Evolutionary conservation across 2,329 filamentous ascomycete genomes (phyloP).

Genomic region (Aspergillus quadrilineatus): DNA sequence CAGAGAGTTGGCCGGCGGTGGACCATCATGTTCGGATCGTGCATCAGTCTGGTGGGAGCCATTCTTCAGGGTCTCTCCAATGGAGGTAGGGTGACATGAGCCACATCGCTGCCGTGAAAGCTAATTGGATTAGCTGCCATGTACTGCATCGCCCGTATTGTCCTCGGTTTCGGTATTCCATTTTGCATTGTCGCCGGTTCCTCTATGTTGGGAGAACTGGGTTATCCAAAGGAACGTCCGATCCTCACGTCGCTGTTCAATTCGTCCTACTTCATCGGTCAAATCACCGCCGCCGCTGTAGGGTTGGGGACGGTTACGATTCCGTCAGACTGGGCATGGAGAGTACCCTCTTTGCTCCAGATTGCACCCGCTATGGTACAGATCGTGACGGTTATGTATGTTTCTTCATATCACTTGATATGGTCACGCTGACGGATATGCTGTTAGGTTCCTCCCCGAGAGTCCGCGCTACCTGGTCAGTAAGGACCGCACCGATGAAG

Average conservation of each 20-base stretch:
- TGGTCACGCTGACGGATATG: background rate
- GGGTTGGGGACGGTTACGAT: slow-evolving; percentile 35
- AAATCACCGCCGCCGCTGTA: slow-evolving; percentile 29
- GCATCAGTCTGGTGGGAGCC: slow-evolving; percentile 57
- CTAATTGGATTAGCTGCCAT: slow-evolving; percentile 47
- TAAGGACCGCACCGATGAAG: slow-evolving; percentile 29
- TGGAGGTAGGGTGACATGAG: slow-evolving; percentile 36
- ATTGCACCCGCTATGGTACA: slow-evolving; percentile 29
- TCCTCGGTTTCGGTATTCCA: slow-evolving; percentile 63
- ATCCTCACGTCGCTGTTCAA: slow-evolving; percentile 63
- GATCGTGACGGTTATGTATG: slow-evolving; percentile 25
- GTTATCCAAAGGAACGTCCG: slow-evolving; percentile 60
- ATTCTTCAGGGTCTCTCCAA: slow-evolving; percentile 56
- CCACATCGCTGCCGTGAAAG: background rate
- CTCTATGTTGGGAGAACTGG: slow-evolving; percentile 60
- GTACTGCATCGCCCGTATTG: slow-evolving; percentile 60
- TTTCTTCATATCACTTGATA: background rate
- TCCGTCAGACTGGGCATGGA: slow-evolving; percentile 45
- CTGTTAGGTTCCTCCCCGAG: slow-evolving; percentile 27
- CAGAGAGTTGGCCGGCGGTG: slow-evolving; percentile 57
- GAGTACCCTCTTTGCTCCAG: slow-evolving; percentile 50
- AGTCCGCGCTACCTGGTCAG: slow-evolving; percentile 28
- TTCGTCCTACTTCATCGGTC: slow-evolving; percentile 42
- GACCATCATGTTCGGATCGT: slow-evolving; percentile 57
- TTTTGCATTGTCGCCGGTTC: slow-evolving; percentile 61